phyloP scores from a whole-genome alignment of 2,329 filamentous ascomycete species.

The Xylaria sp. region DNA sequence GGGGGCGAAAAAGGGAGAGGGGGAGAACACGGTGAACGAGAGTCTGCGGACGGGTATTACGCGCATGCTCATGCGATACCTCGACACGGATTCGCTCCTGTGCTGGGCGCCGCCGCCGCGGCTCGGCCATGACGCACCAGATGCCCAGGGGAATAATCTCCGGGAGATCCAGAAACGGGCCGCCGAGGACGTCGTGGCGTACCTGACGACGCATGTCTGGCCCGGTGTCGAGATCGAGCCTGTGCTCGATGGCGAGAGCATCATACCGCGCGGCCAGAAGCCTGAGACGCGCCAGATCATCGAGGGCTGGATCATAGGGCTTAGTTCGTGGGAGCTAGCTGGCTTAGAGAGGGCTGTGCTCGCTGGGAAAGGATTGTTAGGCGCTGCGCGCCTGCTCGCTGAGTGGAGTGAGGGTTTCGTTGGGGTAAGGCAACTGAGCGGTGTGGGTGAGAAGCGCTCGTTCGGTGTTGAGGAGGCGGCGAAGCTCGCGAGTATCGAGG shows the following conservation, averaged over 20 bases:
- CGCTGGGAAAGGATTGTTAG: constrained; percentile 86
- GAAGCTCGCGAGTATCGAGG: constrained; percentile 81
- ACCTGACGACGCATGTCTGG: constrained; percentile 80
- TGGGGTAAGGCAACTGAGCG: constrained; percentile 56
- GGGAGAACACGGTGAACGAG: constrained; percentile 44
- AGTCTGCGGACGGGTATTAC: constrained; percentile 72
- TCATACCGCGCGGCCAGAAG: constrained; percentile 79
- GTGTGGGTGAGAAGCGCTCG: constrained; percentile 48
- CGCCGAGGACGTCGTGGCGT: constrained; percentile 76
- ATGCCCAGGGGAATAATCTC: constrained; percentile 64
- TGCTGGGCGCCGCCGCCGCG: constrained; percentile 80
- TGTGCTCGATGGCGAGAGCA: constrained; percentile 81
- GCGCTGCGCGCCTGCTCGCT: constrained; percentile 78
- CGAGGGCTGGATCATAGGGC: constrained; percentile 76
- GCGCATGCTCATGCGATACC: constrained; percentile 79
- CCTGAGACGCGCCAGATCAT: constrained; percentile 81
- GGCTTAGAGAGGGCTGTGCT: constrained; percentile 85
- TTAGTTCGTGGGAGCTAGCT: constrained; percentile 84
- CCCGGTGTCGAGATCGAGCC: constrained; percentile 82
- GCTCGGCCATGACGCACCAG: constrained; percentile 55
- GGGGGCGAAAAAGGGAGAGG: constrained; percentile 46
- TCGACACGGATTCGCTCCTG: constrained; percentile 90
- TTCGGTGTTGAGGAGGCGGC: constrained; percentile 90
- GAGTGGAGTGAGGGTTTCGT: constrained; percentile 86
- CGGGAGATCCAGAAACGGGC: constrained; percentile 77